Conservation (phyloP, 1,284 basidiomycete species). For the Takashimella koratensis region DNA sequence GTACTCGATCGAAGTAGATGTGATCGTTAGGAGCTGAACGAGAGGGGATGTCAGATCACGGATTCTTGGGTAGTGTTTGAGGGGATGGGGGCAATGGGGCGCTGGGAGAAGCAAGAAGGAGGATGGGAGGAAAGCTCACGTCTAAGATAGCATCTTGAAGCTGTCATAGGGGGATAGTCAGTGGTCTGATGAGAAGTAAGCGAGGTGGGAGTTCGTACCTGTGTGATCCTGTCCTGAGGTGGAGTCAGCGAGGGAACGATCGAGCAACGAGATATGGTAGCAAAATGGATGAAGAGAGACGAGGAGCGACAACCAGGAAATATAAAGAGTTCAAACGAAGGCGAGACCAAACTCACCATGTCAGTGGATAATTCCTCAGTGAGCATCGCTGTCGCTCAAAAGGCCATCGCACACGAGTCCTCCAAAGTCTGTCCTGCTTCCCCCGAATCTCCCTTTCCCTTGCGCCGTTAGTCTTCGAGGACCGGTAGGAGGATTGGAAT, state of each 20-base stretch:
- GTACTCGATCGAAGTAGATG: slow-evolving; percentile 47
- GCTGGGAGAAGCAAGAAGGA: no score
- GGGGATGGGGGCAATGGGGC: not conserved
- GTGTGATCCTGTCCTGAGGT: slow-evolving; percentile 48
- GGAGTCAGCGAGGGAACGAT: slow-evolving; percentile 5
- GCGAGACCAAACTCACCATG: slow-evolving; percentile 32
- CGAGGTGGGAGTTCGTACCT: slow-evolving; percentile 16
- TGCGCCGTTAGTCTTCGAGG: no score
- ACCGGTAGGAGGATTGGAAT: no score
- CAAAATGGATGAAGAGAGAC: not conserved
- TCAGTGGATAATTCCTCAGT: slow-evolving; percentile 49
- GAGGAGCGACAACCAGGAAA: not conserved
- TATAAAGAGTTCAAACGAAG: no score
- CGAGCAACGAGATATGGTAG: not conserved
- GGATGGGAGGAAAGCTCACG: slow-evolving; percentile 18
- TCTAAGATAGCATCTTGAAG: slow-evolving; percentile 50
- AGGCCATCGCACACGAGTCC: slow-evolving; percentile 15
- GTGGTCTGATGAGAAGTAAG: no score
- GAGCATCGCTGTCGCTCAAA: slow-evolving; percentile 38
- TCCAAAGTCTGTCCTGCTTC: not conserved
- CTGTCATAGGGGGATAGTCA: slow-evolving; percentile 13
- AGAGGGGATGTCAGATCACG: no score
- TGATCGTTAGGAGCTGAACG: slow-evolving; percentile 46
- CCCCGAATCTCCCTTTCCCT: not conserved
- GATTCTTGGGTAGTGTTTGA: not conserved